Conservation (phyloP, 495 filamentous ascomycete genomes). For the Penicillium lividum region DNA sequence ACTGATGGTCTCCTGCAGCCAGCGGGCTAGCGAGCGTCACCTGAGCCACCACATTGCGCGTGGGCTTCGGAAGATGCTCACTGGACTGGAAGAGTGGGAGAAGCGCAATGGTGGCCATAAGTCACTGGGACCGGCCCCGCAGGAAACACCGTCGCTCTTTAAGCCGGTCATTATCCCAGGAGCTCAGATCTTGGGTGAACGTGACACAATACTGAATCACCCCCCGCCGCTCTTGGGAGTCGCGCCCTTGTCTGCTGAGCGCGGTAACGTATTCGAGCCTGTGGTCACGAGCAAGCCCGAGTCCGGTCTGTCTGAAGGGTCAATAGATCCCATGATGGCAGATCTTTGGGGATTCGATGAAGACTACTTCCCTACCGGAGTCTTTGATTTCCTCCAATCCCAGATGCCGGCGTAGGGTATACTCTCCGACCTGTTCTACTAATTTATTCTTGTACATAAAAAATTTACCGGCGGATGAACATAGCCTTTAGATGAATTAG, state of each 20-base stretch:
- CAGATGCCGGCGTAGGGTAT: slow-evolving; percentile 44
- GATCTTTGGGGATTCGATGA: slow-evolving; percentile 52
- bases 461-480: neutral
- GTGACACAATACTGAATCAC: slow-evolving; percentile 43
- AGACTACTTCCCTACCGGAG: slow-evolving; percentile 51
- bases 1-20: slow-evolving; percentile 50
- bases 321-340: slow-evolving; percentile 49
- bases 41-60: slow-evolving; percentile 55
- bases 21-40: slow-evolving; percentile 52
- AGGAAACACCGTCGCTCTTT: slow-evolving; percentile 39
- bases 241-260: slow-evolving; percentile 47
- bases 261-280: slow-evolving; percentile 39
- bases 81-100: slow-evolving; percentile 50
- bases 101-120: slow-evolving; percentile 35
- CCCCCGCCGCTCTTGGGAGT: slow-evolving; percentile 45
- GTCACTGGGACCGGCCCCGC: slow-evolving; percentile 19
- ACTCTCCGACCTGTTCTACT: neutral
- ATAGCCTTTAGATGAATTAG: neutral
- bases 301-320: slow-evolving; percentile 45
- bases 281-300: slow-evolving; percentile 28
- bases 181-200: slow-evolving; percentile 42
- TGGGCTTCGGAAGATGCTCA: slow-evolving; percentile 55
- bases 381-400: slow-evolving; percentile 52
- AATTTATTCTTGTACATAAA: slow-evolving; percentile 12
- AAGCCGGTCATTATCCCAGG: slow-evolving; percentile 43